phyloP scores from a whole-genome alignment of 2,329 filamentous ascomycete species.

The Scortechinia acanthostroma region DNA sequence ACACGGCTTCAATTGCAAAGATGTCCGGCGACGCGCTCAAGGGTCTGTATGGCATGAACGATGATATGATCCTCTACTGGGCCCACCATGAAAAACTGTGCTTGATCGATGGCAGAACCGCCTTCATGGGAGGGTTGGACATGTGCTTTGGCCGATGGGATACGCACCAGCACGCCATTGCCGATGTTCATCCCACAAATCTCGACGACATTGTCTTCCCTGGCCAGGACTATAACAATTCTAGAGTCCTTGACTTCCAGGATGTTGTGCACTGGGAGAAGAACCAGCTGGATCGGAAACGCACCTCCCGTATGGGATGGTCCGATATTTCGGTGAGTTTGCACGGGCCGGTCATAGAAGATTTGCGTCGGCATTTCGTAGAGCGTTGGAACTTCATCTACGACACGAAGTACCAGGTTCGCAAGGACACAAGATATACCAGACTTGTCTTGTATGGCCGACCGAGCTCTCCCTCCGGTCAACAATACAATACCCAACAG shows the following conservation, averaged over 20 bases:
- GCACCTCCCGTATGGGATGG: conserved; percentile 85
- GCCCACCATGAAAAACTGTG: conserved; percentile 90
- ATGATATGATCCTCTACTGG: conserved; percentile 82
- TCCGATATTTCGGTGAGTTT: conserved; percentile 77
- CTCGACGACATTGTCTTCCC: conserved; percentile 73
- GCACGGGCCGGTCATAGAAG: conserved; percentile 67
- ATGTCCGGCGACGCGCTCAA: background rate
- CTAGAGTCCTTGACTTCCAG: conserved; percentile 73
- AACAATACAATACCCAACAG: conserved; percentile 11
- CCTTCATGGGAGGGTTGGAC: conserved; percentile 88
- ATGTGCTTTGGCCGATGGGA: conserved; percentile 86
- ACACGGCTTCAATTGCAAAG: conserved; percentile 16
- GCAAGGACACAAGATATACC: conserved; percentile 34
- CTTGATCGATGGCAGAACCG: conserved; percentile 69
- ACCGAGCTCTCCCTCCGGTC: conserved; percentile 5
- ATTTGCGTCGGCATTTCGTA: conserved; percentile 71
- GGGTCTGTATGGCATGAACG: conserved; percentile 72
- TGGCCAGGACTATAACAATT: conserved; percentile 90
- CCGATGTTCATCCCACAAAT: conserved; percentile 75
- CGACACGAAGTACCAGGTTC: conserved; percentile 65
- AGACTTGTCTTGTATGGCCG: conserved; percentile 11
- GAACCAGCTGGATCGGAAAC: conserved; percentile 77
- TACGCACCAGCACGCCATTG: conserved; percentile 73
- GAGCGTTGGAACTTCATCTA: conserved; percentile 87
- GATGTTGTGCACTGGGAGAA: conserved; percentile 73